A percentile compares a stretch with the other conserved stretches of the same genome.
Evolutionary conservation across 192 early-diverging fungal species (phyloP).

Genomic region (Coemansia sp.): DNA sequence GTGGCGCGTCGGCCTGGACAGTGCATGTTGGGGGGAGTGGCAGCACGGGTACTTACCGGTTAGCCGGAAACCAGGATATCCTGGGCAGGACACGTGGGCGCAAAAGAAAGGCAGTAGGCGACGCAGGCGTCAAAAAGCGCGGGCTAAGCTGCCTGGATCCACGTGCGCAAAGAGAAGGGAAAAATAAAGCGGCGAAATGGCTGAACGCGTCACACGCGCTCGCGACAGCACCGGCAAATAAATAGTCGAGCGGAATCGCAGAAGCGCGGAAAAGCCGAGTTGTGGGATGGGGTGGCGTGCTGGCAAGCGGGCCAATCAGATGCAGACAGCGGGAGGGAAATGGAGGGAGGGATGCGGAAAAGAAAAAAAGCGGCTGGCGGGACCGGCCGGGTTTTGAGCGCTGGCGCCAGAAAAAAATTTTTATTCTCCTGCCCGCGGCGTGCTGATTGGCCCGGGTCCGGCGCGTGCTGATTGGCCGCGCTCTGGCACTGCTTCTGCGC

Average conservation of each 20-base stretch:
- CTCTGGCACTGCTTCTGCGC: not conserved
- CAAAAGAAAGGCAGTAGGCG: not conserved
- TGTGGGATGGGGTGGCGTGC: not conserved
- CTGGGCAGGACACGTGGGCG: not conserved
- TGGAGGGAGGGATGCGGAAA: slow-evolving; percentile 10
- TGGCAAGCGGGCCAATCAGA: slow-evolving; percentile 3
- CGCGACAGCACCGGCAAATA: not conserved
- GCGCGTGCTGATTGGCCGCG: slow-evolving; percentile 22
- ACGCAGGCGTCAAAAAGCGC: not conserved
- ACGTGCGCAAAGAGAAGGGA: not conserved
- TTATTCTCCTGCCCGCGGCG: not conserved
- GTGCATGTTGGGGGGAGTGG: not conserved
- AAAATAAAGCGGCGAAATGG: not conserved
- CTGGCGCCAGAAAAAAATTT: not conserved
- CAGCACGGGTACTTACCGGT: not conserved
- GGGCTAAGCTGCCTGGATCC: not conserved
- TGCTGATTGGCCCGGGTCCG: slow-evolving; percentile 3
- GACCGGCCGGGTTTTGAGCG: not conserved
- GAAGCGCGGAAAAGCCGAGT: not conserved
- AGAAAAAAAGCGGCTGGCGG: not conserved
- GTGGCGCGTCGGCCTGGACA: not conserved
- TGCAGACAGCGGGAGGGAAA: slow-evolving; percentile 1
- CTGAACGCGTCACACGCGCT: slow-evolving; percentile 3
- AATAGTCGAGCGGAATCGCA: not conserved
- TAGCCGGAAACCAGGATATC: not conserved